phyloP scores from a whole-genome alignment of 192 early-diverging fungal species.

The Backusella luteola region DNA sequence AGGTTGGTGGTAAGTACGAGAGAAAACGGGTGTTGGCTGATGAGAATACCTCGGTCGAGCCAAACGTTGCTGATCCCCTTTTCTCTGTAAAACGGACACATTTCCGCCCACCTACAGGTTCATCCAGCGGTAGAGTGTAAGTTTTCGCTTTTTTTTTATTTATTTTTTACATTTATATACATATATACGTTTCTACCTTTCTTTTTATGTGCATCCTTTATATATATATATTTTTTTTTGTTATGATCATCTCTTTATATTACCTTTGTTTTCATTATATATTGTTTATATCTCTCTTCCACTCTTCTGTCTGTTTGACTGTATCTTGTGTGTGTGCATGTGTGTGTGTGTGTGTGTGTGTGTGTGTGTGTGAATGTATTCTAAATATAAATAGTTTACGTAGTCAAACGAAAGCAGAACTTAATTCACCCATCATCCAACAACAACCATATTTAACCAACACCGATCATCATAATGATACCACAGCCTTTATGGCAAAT shows the following conservation, averaged over 20 bases:
- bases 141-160: constrained; percentile 1
- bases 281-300: neutral
- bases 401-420: constrained; percentile 19
- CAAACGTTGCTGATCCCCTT: constrained; percentile 17
- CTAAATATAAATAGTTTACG: constrained; percentile 14
- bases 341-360: no score
- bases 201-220: neutral
- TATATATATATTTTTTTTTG: neutral
- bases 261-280: neutral
- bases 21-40: constrained; percentile 15
- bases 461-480: neutral
- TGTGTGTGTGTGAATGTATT: neutral
- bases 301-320: neutral
- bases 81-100: constrained; percentile 16
- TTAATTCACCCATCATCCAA: neutral
- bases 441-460: neutral
- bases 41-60: constrained; percentile 2
- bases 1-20: constrained; percentile 1
- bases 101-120: constrained; percentile 15
- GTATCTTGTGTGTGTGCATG: neutral
- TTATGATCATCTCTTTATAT: neutral
- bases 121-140: constrained; percentile 27
- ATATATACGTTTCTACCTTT: neutral
- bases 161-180: neutral
- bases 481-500: neutral